phyloP scores from a whole-genome alignment of 176 grass and related monocot species.

The Themeda triandra region DNA sequence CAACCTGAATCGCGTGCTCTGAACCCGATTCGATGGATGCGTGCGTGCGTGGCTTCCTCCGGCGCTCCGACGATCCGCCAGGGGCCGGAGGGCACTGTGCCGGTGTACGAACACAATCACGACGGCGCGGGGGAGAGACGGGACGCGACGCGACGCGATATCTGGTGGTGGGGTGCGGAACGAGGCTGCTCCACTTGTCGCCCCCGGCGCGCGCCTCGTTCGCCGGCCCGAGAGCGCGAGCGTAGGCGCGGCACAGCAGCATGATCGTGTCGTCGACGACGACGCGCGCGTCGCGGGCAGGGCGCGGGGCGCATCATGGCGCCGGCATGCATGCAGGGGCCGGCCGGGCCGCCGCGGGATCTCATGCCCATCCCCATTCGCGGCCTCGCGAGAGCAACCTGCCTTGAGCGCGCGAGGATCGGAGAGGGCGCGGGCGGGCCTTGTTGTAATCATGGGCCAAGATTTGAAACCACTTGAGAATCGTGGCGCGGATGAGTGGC shows the following conservation, averaged over 20 bases:
- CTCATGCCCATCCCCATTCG: slow-evolving; percentile 17
- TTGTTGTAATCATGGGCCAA: slow-evolving; percentile 46
- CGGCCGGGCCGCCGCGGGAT: slow-evolving; percentile 9
- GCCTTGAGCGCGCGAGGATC: neutral
- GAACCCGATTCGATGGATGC: neutral
- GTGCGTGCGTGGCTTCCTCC: neutral
- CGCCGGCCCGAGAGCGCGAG: slow-evolving; percentile 5
- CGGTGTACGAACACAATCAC: slow-evolving; percentile 23
- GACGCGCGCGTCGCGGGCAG: slow-evolving; percentile 26
- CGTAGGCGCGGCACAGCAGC: slow-evolving; percentile 29
- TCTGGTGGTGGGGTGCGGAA: slow-evolving; percentile 6
- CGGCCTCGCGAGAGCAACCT: neutral
- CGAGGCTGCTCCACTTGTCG: slow-evolving; percentile 41
- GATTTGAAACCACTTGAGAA: slow-evolving; percentile 47
- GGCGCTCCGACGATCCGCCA: neutral
- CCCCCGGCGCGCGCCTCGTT: slow-evolving; percentile 30
- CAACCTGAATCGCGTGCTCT: neutral
- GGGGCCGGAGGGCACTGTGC: neutral
- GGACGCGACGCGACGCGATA: slow-evolving; percentile 10
- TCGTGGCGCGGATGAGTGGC: slow-evolving; percentile 36
- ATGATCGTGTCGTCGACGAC: slow-evolving; percentile 59
- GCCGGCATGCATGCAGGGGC: slow-evolving; percentile 1
- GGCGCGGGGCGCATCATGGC: slow-evolving; percentile 37
- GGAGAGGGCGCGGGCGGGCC: neutral
- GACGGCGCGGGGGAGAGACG: neutral